Conservation (phyloP, 768 basidiomycete genomes). For the Phallus indusiatus region DNA sequence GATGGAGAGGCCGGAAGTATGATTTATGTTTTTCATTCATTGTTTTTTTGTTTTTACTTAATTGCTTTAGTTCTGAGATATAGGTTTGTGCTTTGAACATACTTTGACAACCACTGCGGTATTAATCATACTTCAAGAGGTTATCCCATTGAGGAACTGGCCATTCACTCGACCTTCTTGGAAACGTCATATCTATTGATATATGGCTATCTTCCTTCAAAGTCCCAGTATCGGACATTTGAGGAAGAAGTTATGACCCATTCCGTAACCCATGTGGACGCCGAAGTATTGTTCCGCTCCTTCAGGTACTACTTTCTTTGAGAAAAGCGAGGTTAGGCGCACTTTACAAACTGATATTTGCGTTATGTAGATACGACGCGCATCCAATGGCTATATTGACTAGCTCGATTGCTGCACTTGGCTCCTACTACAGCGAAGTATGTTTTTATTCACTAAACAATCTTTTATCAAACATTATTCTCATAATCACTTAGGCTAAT, state of each 20-base stretch:
- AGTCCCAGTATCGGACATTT: conserved; percentile 50
- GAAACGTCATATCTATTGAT: conserved; percentile 84
- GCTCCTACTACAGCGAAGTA: conserved; percentile 75
- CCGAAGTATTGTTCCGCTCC: conserved; percentile 58
- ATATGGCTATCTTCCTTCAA: conserved; percentile 71
- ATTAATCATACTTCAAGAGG: conserved; percentile 36
- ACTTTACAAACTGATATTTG: neutral
- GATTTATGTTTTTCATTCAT: conserved; percentile 14
- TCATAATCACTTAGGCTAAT: conserved; percentile 38
- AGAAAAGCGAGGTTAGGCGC: no score
- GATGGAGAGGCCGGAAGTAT: conserved; percentile 81
- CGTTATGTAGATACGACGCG: conserved; percentile 59
- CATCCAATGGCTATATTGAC: conserved; percentile 90
- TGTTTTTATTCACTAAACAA: conserved; percentile 1
- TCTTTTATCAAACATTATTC: neutral
- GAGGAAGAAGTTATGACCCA: conserved; percentile 75
- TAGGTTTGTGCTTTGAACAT: conserved; percentile 35
- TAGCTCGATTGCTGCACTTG: conserved; percentile 79
- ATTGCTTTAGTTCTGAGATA: conserved; percentile 52
- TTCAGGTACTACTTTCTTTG: conserved; percentile 34
- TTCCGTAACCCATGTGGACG: conserved; percentile 54
- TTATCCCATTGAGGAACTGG: conserved; percentile 89
- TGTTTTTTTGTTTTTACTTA: neutral
- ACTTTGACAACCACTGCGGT: neutral
- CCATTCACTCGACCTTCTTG: conserved; percentile 67